A percentile compares a stretch with the other conserved stretches of the same genome.
These are phyloP conservation scores for Handroanthus guayacan DNA, from an alignment of 257 asterid genomes.

Conservation along the genomic window DNA sequence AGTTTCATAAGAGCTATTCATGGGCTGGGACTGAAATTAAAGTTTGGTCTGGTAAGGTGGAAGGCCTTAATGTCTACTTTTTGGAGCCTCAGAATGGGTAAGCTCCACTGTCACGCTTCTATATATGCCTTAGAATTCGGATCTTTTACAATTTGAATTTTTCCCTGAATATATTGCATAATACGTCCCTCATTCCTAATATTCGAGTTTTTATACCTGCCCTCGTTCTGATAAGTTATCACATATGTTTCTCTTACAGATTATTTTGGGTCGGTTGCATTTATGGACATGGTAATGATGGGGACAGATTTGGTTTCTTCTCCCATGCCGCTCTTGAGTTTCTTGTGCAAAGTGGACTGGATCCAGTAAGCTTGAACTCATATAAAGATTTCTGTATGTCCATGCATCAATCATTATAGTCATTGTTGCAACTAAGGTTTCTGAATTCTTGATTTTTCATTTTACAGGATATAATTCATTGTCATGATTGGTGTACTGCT, in stretches of 20 bases:
- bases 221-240: constrained; percentile 15
- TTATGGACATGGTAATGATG: constrained; percentile 85
- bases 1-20: constrained; percentile 74
- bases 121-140: constrained; percentile 7
- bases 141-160: not conserved
- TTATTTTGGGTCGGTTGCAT: constrained; percentile 85
- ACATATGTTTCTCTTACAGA: constrained; percentile 54
- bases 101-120: constrained; percentile 35
- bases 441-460: constrained; percentile 2
- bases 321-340: constrained; percentile 97
- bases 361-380: constrained; percentile 72
- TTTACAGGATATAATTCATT: constrained; percentile 90
- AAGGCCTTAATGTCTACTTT: constrained; percentile 90
- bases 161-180: not conserved
- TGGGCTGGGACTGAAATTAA: constrained; percentile 95
- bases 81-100: constrained; percentile 99
- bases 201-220: not conserved
- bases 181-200: constrained; percentile 1
- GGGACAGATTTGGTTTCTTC: constrained; percentile 94
- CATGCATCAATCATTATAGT: constrained; percentile 14
- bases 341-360: constrained; percentile 89
- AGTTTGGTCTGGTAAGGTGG: constrained; percentile 96
- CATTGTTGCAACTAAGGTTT: not conserved
- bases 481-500: constrained; percentile 99
- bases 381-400: not conserved